Conservation (phyloP, 495 filamentous ascomycete species). For the Lophiostoma macrostomum region DNA sequence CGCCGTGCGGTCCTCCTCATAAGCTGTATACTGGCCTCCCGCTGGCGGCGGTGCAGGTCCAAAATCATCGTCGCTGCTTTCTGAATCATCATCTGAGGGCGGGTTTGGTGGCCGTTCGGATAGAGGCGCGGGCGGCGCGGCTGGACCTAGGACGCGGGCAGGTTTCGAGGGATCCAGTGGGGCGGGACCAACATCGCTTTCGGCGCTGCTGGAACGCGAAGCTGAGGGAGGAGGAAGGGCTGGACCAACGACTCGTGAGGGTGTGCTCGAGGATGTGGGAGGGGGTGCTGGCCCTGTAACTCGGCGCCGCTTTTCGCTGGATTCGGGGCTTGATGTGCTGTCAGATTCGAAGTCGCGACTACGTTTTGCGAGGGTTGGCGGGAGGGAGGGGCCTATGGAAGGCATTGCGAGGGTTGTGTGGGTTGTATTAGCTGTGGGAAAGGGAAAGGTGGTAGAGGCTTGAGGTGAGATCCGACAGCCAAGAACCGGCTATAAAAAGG, state of each 20-base stretch:
- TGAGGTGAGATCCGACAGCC: too few relatives aligned
- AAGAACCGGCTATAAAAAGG: too few relatives aligned
- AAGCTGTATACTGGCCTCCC: slow-evolving; percentile 17
- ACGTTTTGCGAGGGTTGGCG: slow-evolving; percentile 44
- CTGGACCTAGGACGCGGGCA: slow-evolving; percentile 16
- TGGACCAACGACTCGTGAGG: slow-evolving; percentile 12
- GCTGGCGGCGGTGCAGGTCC: slow-evolving; percentile 75
- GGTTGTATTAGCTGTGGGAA: background rate
- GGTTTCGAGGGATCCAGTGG: slow-evolving; percentile 3
- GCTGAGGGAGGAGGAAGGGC: background rate
- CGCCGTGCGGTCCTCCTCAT: background rate
- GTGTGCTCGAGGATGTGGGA: slow-evolving; percentile 7
- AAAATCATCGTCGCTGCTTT: slow-evolving; percentile 59
- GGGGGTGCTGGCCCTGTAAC: slow-evolving; percentile 38
- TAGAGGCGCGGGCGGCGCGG: slow-evolving; percentile 51
- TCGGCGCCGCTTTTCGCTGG: slow-evolving; percentile 47
- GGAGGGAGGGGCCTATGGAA: slow-evolving; percentile 42
- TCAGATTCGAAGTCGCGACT: slow-evolving; percentile 39
- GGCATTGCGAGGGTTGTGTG: slow-evolving; percentile 33
- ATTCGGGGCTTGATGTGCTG: slow-evolving; percentile 32
- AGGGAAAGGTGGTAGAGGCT: background rate
- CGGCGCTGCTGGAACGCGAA: slow-evolving; percentile 12
- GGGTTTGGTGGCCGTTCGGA: slow-evolving; percentile 45
- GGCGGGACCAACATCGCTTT: slow-evolving; percentile 13
- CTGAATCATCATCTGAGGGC: slow-evolving; percentile 40